phyloP scores from a whole-genome alignment of 2,329 filamentous ascomycete species.

The Drechslerella stenobrocha region DNA sequence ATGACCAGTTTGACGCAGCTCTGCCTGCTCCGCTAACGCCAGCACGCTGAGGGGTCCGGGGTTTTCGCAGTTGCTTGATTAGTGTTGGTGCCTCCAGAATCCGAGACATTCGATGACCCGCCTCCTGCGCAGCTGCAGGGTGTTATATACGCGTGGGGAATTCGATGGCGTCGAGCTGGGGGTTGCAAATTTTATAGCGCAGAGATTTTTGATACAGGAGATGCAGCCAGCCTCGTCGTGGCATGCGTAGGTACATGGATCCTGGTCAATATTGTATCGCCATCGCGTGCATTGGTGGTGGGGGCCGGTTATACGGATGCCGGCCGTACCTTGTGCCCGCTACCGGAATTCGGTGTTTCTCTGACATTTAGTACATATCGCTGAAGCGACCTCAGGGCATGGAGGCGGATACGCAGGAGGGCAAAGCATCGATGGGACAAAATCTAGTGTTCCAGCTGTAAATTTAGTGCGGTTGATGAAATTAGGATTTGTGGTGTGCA shows the following conservation, averaged over 20 bases:
- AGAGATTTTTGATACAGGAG: background rate
- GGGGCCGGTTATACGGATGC: too few relatives aligned
- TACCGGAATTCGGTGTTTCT: background rate
- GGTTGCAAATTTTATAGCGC: background rate
- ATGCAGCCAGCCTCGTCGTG: background rate
- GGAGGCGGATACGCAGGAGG: too few relatives aligned
- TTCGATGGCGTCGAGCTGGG: constrained; percentile 3
- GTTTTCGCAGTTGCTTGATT: constrained; percentile 45
- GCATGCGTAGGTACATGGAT: background rate
- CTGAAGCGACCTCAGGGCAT: too few relatives aligned
- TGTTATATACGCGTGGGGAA: constrained; percentile 1
- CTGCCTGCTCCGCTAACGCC: constrained; percentile 39
- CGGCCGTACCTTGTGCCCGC: too few relatives aligned
- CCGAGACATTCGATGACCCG: constrained; percentile 28
- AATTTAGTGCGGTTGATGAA: too few relatives aligned
- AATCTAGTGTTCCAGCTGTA: too few relatives aligned
- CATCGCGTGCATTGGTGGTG: background rate
- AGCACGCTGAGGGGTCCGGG: constrained; percentile 1
- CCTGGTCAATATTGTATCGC: background rate
- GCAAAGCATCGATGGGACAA: too few relatives aligned
- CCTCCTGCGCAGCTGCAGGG: too few relatives aligned
- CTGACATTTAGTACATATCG: too few relatives aligned
- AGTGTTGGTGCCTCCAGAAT: constrained; percentile 35
- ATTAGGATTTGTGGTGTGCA: too few relatives aligned
- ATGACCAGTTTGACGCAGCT: constrained; percentile 43